Conservation (phyloP, 345 rosid species). For the Rhizophora mangle region DNA sequence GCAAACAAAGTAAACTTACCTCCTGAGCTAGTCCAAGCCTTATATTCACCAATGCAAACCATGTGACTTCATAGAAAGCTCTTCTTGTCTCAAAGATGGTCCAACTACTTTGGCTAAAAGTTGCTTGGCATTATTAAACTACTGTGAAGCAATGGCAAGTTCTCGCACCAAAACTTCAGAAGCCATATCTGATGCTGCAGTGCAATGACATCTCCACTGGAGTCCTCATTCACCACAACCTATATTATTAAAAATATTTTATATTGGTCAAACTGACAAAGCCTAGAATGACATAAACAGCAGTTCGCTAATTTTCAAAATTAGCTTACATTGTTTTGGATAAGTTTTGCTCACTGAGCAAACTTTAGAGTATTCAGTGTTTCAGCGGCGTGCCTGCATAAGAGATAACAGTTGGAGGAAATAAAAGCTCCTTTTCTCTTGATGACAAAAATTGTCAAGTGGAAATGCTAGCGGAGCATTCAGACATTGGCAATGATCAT, state of each 20-base stretch:
- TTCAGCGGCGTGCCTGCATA: constrained; percentile 79
- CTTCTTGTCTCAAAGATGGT: constrained; percentile 55
- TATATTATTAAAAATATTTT: constrained; percentile 23
- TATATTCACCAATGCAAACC: constrained; percentile 88
- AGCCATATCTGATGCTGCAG: constrained; percentile 74
- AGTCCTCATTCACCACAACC: constrained; percentile 97
- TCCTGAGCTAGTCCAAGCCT: constrained; percentile 84
- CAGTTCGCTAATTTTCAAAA: neutral
- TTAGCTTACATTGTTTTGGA: constrained; percentile 76
- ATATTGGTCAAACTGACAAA: constrained; percentile 10
- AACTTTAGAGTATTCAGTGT: constrained; percentile 68
- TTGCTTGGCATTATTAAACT: constrained; percentile 1
- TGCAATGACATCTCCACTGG: constrained; percentile 71
- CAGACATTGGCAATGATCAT: constrained; percentile 89
- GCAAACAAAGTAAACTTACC: constrained; percentile 39
- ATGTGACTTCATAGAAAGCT: constrained; percentile 83
- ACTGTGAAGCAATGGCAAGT: neutral
- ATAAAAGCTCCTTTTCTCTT: neutral
- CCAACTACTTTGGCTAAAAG: neutral
- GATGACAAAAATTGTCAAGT: neutral
- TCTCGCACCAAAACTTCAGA: constrained; percentile 49
- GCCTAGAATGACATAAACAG: neutral
- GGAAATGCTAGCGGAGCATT: constrained; percentile 13
- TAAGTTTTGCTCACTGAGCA: constrained; percentile 92
- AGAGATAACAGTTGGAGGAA: neutral